These are phyloP conservation scores for Pseudogymnoascus sp. DNA, from an alignment of 2,329 filamentous ascomycete species.

Conservation along the genomic window DNA sequence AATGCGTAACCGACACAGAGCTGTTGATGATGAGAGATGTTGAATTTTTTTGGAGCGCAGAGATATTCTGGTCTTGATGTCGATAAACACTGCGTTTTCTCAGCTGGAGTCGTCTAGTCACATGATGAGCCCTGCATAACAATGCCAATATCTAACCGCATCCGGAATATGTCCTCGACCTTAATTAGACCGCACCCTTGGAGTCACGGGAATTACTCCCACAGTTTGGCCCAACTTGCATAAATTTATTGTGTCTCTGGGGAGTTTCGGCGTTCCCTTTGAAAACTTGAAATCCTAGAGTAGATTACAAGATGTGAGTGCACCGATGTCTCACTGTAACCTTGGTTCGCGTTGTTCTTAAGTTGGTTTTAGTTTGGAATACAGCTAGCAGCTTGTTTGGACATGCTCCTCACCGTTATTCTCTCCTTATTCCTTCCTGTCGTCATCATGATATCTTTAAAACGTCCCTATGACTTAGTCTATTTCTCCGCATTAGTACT, in stretches of 20 bases:
- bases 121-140: not conserved
- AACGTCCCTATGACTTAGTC: not conserved
- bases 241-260: not conserved
- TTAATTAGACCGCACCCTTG: constrained; percentile 1
- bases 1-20: not conserved
- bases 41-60: not conserved
- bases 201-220: not conserved
- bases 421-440: not conserved
- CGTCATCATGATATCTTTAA: constrained; percentile 5
- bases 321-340: not conserved
- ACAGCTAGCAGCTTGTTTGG: not conserved
- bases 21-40: not conserved
- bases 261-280: not conserved
- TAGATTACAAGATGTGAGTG: constrained; percentile 1
- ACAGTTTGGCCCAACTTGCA: not conserved
- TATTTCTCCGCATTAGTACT: not conserved
- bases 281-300: not conserved
- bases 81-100: not conserved
- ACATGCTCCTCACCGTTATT: not conserved
- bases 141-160: not conserved
- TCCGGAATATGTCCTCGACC: not conserved
- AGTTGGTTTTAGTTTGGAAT: constrained; percentile 3
- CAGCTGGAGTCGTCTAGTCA: not conserved
- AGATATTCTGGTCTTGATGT: not conserved
- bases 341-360: not conserved